A percentile compares a stretch with the other conserved stretches of the same genome.
These are phyloP conservation scores for Arctium lappa DNA, from an alignment of 129 eudicot species.

Conservation along the genomic window DNA sequence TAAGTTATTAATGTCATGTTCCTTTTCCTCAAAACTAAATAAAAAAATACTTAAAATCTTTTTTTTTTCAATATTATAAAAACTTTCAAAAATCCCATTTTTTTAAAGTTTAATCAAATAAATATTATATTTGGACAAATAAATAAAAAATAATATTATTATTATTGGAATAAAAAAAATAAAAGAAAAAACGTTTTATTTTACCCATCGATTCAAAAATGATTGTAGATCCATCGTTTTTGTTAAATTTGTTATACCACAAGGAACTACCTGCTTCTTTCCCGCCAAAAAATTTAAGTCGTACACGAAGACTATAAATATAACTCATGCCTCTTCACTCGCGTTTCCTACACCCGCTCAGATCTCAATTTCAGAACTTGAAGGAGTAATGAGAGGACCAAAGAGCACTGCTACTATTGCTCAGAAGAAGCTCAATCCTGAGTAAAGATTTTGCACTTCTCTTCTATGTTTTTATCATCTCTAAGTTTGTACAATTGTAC, in stretches of 20 bases:
- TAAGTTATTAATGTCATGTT: not conserved
- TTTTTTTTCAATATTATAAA: not conserved
- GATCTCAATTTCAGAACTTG: slow-evolving; percentile 8
- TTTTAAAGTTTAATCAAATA: too few relatives aligned
- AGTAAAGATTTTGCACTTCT: slow-evolving; percentile 13
- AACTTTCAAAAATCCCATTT: too few relatives aligned
- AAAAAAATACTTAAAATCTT: too few relatives aligned
- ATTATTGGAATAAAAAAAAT: too few relatives aligned
- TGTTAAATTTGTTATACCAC: not conserved
- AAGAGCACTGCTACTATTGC: slow-evolving; percentile 26
- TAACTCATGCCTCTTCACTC: not conserved
- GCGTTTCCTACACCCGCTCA: slow-evolving; percentile 11
- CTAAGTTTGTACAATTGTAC: not conserved
- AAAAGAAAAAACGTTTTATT: not conserved
- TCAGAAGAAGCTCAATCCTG: slow-evolving; percentile 30
- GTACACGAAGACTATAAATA: slow-evolving; percentile 10
- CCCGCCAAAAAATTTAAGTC: not conserved
- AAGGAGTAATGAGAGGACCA: slow-evolving; percentile 35
- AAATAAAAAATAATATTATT: too few relatives aligned
- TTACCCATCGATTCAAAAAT: not conserved
- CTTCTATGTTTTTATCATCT: not conserved
- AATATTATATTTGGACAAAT: too few relatives aligned
- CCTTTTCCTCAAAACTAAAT: too few relatives aligned
- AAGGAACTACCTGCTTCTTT: not conserved
- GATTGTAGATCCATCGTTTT: not conserved